Conservation (phyloP, 1,284 basidiomycete genomes). For the Anthracocystis walkeri region DNA sequence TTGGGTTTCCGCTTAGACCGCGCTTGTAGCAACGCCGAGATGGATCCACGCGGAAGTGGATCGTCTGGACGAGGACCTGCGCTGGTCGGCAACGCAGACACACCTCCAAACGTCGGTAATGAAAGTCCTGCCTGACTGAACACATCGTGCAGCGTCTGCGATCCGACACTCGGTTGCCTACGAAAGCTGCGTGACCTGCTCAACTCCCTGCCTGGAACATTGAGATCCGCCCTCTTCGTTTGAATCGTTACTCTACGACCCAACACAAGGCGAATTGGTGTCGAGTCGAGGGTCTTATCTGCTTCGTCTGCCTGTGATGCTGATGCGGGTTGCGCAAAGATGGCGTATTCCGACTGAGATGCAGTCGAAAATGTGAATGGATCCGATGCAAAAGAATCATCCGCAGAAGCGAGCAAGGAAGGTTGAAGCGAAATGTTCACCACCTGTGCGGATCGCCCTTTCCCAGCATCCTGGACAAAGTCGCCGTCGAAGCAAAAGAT, state of each 20-base stretch:
- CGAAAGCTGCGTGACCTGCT: constrained; percentile 37
- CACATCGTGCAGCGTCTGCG: constrained; percentile 35
- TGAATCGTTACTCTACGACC: constrained; percentile 31
- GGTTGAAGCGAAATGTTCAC: constrained; percentile 29
- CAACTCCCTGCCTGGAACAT: constrained; percentile 19
- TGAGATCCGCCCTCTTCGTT: constrained; percentile 7
- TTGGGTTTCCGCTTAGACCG: constrained; percentile 39
- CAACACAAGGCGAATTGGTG: constrained; percentile 37
- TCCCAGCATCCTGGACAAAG: constrained; percentile 32
- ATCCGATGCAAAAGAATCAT: constrained; percentile 16
- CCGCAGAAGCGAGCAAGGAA: constrained; percentile 12
- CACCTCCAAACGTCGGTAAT: constrained; percentile 30
- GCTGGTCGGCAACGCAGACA: constrained; percentile 8
- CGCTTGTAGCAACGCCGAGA: constrained; percentile 38
- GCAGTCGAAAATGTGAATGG: constrained; percentile 11
- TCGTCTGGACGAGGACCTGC: constrained; percentile 53
- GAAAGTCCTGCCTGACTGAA: constrained; percentile 48
- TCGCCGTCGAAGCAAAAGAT: constrained; percentile 54
- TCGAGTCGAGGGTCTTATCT: constrained; percentile 1
- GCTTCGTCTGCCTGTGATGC: constrained; percentile 2
- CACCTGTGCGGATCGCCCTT: constrained; percentile 28
- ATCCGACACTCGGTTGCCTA: constrained; percentile 28
- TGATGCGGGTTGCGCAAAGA: constrained; percentile 31
- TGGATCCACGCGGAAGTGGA: constrained; percentile 55
- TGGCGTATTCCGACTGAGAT: constrained; percentile 43